Evolutionary conservation across 768 basidiomycete species (phyloP).

Genomic region (Lyophyllum decastes): DNA sequence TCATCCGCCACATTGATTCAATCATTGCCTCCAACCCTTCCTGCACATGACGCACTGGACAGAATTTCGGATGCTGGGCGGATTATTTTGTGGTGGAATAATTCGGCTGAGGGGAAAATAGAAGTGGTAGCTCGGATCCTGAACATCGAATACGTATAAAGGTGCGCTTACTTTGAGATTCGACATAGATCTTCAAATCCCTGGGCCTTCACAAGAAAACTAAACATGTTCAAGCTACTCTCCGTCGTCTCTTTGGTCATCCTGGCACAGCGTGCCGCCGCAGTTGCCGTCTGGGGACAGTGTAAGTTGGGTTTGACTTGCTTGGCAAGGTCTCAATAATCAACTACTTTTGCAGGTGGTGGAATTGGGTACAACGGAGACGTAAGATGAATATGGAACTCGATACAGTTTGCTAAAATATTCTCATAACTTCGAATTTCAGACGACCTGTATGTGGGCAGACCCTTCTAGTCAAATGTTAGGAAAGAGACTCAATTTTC

Average conservation of each 20-base stretch:
- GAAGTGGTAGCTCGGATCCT: background rate
- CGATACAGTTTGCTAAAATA: background rate
- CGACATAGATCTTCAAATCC: background rate
- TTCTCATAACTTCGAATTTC: background rate
- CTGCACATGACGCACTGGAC: background rate
- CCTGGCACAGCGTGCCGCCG: slow-evolving; percentile 20
- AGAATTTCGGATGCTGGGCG: background rate
- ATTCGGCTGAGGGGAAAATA: too few relatives aligned
- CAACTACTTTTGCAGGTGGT: slow-evolving; percentile 17
- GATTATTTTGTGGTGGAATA: background rate
- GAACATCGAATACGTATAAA: background rate
- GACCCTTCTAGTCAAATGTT: background rate
- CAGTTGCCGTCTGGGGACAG: slow-evolving; percentile 37
- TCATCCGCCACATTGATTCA: background rate
- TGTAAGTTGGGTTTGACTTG: slow-evolving; percentile 23
- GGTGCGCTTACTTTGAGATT: background rate
- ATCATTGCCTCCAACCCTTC: background rate
- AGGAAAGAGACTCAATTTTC: too few relatives aligned
- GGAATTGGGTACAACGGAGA: slow-evolving; percentile 34
- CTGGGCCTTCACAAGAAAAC: background rate
- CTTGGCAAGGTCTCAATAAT: background rate
- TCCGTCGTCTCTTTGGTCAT: slow-evolving; percentile 25
- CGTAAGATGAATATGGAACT: slow-evolving; percentile 14
- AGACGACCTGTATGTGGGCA: slow-evolving; percentile 26
- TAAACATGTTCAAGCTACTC: slow-evolving; percentile 24